Evolutionary conservation across 2,329 filamentous ascomycete genomes (phyloP).

Genomic region (Talaromyces sp.): DNA sequence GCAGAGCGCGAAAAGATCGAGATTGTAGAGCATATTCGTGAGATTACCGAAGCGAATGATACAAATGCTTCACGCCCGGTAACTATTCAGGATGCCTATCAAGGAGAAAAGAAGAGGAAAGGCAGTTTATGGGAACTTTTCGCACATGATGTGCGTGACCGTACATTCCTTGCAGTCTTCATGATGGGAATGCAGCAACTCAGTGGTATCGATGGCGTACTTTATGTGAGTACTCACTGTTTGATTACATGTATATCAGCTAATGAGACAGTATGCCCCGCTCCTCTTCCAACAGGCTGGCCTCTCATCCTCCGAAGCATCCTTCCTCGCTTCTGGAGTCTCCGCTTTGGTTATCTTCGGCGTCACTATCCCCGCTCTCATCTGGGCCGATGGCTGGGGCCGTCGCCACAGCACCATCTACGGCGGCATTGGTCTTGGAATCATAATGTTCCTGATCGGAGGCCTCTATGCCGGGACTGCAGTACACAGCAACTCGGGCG

Average conservation of each 20-base stretch:
- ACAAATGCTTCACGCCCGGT: background rate
- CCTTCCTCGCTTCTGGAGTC: constrained; percentile 60
- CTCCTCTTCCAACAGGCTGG: constrained; percentile 59
- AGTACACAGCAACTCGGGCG: constrained; percentile 27
- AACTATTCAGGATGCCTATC: background rate
- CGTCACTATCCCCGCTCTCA: constrained; percentile 55
- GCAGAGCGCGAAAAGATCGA: constrained; percentile 50
- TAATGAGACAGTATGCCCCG: constrained; percentile 52
- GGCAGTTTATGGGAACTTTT: constrained; percentile 26
- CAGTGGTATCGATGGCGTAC: constrained; percentile 60
- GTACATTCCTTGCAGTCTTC: constrained; percentile 54
- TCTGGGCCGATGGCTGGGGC: constrained; percentile 58
- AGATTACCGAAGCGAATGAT: constrained; percentile 15
- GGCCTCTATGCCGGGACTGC: constrained; percentile 31
- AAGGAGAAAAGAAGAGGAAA: background rate
- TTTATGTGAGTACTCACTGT: constrained; percentile 31
- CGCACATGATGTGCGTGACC: constrained; percentile 23
- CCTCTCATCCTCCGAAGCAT: constrained; percentile 51
- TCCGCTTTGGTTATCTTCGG: constrained; percentile 58
- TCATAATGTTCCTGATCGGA: constrained; percentile 36
- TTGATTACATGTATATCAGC: background rate
- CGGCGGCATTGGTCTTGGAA: constrained; percentile 51
- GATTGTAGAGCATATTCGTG: constrained; percentile 25
- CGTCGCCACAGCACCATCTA: constrained; percentile 53
- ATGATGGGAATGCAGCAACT: constrained; percentile 59